A percentile compares a stretch with the other conserved stretches of the same genome.
Evolutionary conservation across 1,284 basidiomycete genomes (phyloP).

Genomic region (Ustilago esculenta): DNA sequence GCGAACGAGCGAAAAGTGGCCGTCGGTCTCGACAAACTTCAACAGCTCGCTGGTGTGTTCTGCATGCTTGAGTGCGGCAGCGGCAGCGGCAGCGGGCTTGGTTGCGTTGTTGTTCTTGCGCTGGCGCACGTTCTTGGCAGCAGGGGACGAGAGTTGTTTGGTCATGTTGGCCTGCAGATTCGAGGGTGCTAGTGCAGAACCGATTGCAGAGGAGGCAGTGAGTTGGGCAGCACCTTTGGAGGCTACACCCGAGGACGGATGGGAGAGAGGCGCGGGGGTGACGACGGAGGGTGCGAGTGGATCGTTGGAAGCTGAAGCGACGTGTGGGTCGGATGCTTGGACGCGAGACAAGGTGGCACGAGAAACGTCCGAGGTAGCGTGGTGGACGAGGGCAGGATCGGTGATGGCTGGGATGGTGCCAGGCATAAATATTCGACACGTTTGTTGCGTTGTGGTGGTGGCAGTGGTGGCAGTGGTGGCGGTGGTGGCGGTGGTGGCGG

Average conservation of each 20-base stretch:
- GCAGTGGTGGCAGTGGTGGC: no score
- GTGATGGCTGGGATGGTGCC: conserved; percentile 49
- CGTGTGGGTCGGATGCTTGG: conserved; percentile 20
- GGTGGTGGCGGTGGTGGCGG: conserved; percentile 5
- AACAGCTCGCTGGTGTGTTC: conserved; percentile 43
- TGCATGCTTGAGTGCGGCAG: not conserved
- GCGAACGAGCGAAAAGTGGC: conserved; percentile 69
- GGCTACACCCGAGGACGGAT: conserved; percentile 39
- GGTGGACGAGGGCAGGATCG: conserved; percentile 44
- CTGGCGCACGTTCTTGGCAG: conserved; percentile 26
- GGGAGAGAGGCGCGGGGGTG: conserved; percentile 23
- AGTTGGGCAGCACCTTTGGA: conserved; percentile 42
- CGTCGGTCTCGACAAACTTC: conserved; percentile 64
- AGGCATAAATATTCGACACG: conserved; percentile 28
- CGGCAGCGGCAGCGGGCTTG: no score
- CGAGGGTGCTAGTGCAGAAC: conserved; percentile 34
- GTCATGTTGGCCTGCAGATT: conserved; percentile 50
- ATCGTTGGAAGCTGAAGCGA: conserved; percentile 10
- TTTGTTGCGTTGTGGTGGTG: not conserved
- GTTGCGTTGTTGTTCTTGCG: conserved; percentile 20
- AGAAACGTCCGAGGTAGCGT: conserved; percentile 11
- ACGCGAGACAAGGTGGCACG: conserved; percentile 19
- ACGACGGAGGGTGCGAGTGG: conserved; percentile 35
- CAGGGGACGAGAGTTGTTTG: conserved; percentile 21
- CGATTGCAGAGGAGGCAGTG: conserved; percentile 16